phyloP scores from a whole-genome alignment of 192 early-diverging fungal genomes.

The Rhizoclosmatium globosum region DNA sequence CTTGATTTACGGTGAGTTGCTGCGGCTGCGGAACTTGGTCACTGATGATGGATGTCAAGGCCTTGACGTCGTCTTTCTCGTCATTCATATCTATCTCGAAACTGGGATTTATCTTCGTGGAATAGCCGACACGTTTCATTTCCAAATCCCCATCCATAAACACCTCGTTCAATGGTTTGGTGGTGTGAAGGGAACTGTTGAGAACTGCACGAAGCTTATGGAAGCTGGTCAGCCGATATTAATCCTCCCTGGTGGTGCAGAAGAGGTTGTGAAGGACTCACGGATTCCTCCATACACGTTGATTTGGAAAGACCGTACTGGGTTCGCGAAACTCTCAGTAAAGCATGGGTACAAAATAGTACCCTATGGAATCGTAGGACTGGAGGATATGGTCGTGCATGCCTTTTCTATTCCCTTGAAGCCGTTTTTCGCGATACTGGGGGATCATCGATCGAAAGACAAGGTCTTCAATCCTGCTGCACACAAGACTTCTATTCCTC shows the following conservation, averaged over 20 bases:
- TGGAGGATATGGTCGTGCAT: conserved; percentile 36
- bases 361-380: conserved; percentile 37
- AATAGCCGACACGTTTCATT: conserved; percentile 39
- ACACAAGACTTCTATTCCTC: neutral
- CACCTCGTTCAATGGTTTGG: conserved; percentile 22
- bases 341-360: conserved; percentile 47
- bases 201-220: conserved; percentile 39
- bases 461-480: no score
- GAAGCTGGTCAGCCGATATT: conserved; percentile 24
- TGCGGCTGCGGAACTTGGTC: neutral
- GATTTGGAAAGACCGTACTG: conserved; percentile 42
- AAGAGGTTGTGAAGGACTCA: conserved; percentile 37
- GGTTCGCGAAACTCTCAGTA: conserved; percentile 39
- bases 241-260: conserved; percentile 39
- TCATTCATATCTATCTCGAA: conserved; percentile 28
- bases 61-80: conserved; percentile 31
- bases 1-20: conserved; percentile 18
- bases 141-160: conserved; percentile 37
- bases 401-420: conserved; percentile 2
- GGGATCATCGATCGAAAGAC: neutral
- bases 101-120: conserved; percentile 44
- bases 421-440: conserved; percentile 3
- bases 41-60: neutral
- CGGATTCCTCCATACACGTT: conserved; percentile 18
- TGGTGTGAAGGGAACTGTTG: conserved; percentile 5